Percentiles rank a stretch among this genome's conserved stretches.
phyloP scores from a whole-genome alignment of 2,329 filamentous ascomycete genomes.

The Aspergillus neoniger region DNA sequence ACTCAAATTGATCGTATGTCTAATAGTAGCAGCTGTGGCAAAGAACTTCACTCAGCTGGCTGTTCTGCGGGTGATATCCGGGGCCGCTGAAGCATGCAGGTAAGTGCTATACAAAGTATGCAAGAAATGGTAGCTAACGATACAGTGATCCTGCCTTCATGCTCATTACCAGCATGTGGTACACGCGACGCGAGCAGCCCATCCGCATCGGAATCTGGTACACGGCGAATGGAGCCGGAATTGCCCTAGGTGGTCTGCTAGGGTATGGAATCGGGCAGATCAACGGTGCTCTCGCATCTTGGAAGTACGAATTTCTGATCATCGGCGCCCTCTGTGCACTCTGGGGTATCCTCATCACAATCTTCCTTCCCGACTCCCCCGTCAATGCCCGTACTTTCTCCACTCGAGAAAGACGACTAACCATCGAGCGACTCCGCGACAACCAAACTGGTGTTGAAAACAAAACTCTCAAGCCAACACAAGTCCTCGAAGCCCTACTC shows the following conservation, averaged over 20 bases:
- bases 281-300: conserved; percentile 50
- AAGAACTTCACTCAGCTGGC: conserved; percentile 54
- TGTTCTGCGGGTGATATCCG: conserved; percentile 55
- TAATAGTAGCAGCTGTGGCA: conserved; percentile 41
- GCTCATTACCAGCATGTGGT: conserved; percentile 58
- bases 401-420: conserved; percentile 47
- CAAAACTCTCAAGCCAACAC: conserved; percentile 50
- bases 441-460: conserved; percentile 60
- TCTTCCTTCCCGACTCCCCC: conserved; percentile 49
- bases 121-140: background rate
- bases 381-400: conserved; percentile 48
- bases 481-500: conserved; percentile 49
- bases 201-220: conserved; percentile 59
- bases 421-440: conserved; percentile 54
- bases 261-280: conserved; percentile 64
- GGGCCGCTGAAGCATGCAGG: conserved; percentile 50
- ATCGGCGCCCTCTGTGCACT: conserved; percentile 46
- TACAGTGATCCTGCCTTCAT: conserved; percentile 53
- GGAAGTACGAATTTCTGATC: conserved; percentile 63
- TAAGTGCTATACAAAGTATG: background rate
- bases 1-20: no score
- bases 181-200: conserved; percentile 51
- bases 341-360: conserved; percentile 39
- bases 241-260: conserved; percentile 38
- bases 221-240: conserved; percentile 61